Conservation (phyloP, 1,139 yeast genomes). For the Yamadazyma buinensis region DNA sequence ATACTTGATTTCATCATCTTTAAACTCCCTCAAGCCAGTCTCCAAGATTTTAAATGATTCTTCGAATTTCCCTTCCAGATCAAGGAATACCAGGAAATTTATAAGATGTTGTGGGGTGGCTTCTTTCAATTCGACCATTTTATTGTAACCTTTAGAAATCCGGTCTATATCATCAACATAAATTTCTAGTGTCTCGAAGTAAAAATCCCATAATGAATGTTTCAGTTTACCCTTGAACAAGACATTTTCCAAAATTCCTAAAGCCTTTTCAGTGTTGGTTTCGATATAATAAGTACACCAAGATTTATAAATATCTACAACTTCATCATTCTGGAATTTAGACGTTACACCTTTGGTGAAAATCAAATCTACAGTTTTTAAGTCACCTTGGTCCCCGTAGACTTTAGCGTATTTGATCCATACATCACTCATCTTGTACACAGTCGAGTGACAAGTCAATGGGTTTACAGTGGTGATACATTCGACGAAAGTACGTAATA, state of each 20-base stretch:
- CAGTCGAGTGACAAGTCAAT: slow-evolving; percentile 35
- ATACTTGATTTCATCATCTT: slow-evolving; percentile 53
- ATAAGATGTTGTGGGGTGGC: slow-evolving; percentile 68
- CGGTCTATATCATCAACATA: slow-evolving; percentile 31
- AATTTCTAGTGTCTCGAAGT: slow-evolving; percentile 71
- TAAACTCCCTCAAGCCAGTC: slow-evolving; percentile 57
- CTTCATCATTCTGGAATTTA: slow-evolving; percentile 61
- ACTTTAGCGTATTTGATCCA: slow-evolving; percentile 72
- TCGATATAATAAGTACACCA: slow-evolving; percentile 66
- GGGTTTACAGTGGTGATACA: slow-evolving; percentile 74
- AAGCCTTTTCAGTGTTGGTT: slow-evolving; percentile 44
- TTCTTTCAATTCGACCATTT: slow-evolving; percentile 56
- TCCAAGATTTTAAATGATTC: slow-evolving; percentile 65
- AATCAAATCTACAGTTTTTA: slow-evolving; percentile 60
- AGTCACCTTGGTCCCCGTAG: slow-evolving; percentile 55
- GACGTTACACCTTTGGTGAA: slow-evolving; percentile 67
- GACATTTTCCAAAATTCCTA: slow-evolving; percentile 50
- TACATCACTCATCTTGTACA: slow-evolving; percentile 42
- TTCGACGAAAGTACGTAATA: slow-evolving; percentile 55
- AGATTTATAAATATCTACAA: slow-evolving; percentile 62
- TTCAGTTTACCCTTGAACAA: slow-evolving; percentile 18
- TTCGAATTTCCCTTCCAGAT: slow-evolving; percentile 44
- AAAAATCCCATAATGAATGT: slow-evolving; percentile 59
- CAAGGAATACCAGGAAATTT: slow-evolving; percentile 63
- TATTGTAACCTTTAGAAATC: slow-evolving; percentile 48